phyloP scores from a whole-genome alignment of 2,329 filamentous ascomycete genomes.

The Periconia macrospinosa region DNA sequence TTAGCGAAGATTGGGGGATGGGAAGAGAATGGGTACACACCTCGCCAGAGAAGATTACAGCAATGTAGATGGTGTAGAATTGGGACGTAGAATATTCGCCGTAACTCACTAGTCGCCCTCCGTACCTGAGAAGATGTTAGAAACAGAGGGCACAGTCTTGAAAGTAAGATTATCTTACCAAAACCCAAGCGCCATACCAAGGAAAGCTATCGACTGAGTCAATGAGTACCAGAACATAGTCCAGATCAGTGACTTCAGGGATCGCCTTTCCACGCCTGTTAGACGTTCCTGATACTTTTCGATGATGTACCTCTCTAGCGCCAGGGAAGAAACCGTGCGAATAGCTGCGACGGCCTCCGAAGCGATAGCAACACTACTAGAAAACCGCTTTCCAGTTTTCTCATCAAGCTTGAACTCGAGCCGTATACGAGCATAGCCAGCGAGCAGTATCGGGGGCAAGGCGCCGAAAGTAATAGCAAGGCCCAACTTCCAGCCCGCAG shows the following conservation, averaged over 20 bases:
- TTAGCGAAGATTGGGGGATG: conserved; percentile 17
- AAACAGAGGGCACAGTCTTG: conserved; percentile 60
- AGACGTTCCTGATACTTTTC: conserved; percentile 67
- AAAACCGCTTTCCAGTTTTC: conserved; percentile 71
- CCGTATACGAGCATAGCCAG: conserved; percentile 82
- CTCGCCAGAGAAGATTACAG: conserved; percentile 85
- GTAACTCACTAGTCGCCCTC: conserved; percentile 35
- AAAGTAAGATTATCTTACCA: conserved; percentile 18
- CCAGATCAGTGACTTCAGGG: conserved; percentile 63
- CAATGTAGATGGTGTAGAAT: conserved; percentile 89
- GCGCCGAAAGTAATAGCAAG: conserved; percentile 73
- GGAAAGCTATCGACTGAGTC: conserved; percentile 73
- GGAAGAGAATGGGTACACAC: conserved; percentile 4
- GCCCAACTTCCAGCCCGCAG: conserved; percentile 84
- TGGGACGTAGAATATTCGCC: conserved; percentile 70
- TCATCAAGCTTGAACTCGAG: conserved; percentile 75
- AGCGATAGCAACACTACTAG: conserved; percentile 71
- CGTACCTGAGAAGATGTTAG: conserved; percentile 28
- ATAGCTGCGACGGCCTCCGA: conserved; percentile 94
- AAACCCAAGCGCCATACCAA: conserved; percentile 39
- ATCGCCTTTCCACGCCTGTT: conserved; percentile 58
- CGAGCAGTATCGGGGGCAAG: conserved; percentile 45
- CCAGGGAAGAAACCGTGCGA: conserved; percentile 88
- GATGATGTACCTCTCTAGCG: conserved; percentile 81
- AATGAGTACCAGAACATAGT: conserved; percentile 82